Evolutionary conservation across 805 yeast genomes (phyloP).

Genomic region (Candida ulmi): DNA sequence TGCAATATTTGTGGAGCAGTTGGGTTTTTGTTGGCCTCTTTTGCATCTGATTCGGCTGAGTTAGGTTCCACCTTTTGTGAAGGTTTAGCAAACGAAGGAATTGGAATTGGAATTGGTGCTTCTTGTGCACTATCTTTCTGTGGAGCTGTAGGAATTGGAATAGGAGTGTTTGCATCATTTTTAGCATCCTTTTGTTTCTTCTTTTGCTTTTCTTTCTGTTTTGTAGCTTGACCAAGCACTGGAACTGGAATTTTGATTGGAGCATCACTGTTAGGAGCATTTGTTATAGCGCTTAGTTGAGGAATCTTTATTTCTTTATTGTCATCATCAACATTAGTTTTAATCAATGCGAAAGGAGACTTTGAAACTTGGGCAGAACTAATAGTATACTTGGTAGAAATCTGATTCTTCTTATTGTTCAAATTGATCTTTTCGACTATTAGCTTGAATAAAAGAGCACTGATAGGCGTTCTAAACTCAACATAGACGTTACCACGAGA

Average conservation of each 20-base stretch:
- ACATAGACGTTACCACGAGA: slow-evolving; percentile 15
- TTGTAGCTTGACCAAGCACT: too few relatives aligned
- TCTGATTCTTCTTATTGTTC: slow-evolving; percentile 4
- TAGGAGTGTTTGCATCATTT: background rate
- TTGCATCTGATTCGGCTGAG: too few relatives aligned
- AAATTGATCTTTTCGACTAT: slow-evolving; percentile 11
- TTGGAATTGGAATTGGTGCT: too few relatives aligned
- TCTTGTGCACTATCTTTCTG: too few relatives aligned
- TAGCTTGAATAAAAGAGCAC: slow-evolving; percentile 13
- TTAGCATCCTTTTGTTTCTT: too few relatives aligned
- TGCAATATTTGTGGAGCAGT: background rate
- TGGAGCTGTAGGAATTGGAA: background rate
- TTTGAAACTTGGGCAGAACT: slow-evolving; percentile 13
- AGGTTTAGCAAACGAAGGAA: too few relatives aligned
- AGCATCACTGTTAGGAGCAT: too few relatives aligned
- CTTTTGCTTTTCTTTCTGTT: too few relatives aligned
- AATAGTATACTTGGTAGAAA: slow-evolving; percentile 6
- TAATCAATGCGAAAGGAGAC: slow-evolving; percentile 9
- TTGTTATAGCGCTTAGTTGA: too few relatives aligned
- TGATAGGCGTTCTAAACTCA: slow-evolving; percentile 7
- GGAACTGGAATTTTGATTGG: too few relatives aligned
- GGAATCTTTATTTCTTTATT: slow-evolving; percentile 2
- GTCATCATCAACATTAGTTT: background rate
- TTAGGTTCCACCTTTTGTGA: too few relatives aligned
- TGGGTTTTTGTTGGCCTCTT: background rate